Conservation (phyloP, 306 rosid genomes). For the Luffa aegyptiaca region DNA sequence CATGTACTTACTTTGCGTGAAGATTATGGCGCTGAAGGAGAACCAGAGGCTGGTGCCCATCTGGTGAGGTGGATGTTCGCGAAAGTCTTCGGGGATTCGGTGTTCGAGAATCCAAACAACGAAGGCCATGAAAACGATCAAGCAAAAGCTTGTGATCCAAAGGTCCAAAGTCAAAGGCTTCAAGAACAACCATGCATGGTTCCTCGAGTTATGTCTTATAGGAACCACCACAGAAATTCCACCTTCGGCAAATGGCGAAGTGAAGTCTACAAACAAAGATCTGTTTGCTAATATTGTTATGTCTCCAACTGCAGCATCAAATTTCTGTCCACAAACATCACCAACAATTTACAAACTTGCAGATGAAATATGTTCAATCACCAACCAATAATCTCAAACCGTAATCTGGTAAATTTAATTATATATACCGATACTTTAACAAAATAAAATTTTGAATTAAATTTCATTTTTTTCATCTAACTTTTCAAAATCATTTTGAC, state of each 20-base stretch:
- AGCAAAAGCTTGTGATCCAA: constrained; percentile 30
- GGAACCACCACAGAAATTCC: constrained; percentile 50
- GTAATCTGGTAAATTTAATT: too few relatives aligned
- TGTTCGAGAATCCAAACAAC: constrained; percentile 51
- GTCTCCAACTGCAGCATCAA: too few relatives aligned
- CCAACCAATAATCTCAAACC: too few relatives aligned
- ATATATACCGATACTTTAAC: too few relatives aligned
- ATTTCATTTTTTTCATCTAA: too few relatives aligned
- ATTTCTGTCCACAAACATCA: too few relatives aligned
- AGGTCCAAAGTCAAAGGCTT: constrained; percentile 46
- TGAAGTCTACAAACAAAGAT: constrained; percentile 41
- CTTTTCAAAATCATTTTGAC: too few relatives aligned
- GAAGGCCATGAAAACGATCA: constrained; percentile 34
- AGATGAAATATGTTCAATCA: too few relatives aligned
- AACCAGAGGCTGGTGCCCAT: constrained; percentile 58
- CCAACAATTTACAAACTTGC: too few relatives aligned
- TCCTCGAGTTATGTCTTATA: constrained; percentile 7
- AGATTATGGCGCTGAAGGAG: constrained; percentile 47
- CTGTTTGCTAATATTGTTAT: constrained; percentile 32
- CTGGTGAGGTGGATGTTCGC: too few relatives aligned
- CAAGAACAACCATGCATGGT: constrained; percentile 51
- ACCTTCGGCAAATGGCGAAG: constrained; percentile 47
- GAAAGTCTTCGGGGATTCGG: too few relatives aligned
- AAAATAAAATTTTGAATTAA: too few relatives aligned
- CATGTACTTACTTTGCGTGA: constrained; percentile 43